A percentile compares a stretch with the other conserved stretches of the same genome.
Evolutionary conservation across 352 stramenopile species (phyloP).

Genomic region (Phytophthora cactorum): DNA sequence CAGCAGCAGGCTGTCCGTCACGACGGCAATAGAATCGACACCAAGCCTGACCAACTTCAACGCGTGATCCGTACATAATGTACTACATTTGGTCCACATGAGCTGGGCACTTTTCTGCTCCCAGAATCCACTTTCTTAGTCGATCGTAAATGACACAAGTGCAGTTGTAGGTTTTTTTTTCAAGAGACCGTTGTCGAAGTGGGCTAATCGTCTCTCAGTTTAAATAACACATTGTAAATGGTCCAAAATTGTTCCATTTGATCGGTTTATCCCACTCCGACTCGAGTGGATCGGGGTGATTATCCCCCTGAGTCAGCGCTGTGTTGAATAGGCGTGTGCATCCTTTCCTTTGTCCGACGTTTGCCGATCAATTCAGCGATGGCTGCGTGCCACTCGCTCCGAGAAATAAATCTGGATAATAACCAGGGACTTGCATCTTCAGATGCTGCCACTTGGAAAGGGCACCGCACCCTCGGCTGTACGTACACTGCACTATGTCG

Average conservation of each 20-base stretch:
- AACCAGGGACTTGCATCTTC: constrained; percentile 29
- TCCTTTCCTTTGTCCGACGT: constrained; percentile 19
- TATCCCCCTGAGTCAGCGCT: constrained; percentile 10
- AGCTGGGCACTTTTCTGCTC: constrained; percentile 15
- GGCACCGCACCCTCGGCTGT: neutral
- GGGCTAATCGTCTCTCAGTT: neutral
- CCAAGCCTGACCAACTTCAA: constrained; percentile 17
- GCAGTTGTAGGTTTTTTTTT: neutral
- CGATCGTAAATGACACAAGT: constrained; percentile 19
- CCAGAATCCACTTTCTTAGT: constrained; percentile 19
- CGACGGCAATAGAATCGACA: constrained; percentile 19
- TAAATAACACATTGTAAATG: neutral
- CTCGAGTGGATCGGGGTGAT: constrained; percentile 7
- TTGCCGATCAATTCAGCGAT: constrained; percentile 25
- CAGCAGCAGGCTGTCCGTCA: neutral
- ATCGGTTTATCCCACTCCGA: neutral
- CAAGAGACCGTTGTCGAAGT: neutral
- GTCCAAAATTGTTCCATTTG: too few species aligned
- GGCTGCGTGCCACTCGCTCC: constrained; percentile 18
- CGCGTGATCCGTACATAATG: constrained; percentile 15
- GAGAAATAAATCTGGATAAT: constrained; percentile 39
- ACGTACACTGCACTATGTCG: constrained; percentile 6
- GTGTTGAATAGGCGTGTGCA: neutral
- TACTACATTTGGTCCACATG: constrained; percentile 23
- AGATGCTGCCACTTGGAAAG: constrained; percentile 28